Base-by-base conservation (phyloP, 108 stramenopile genomes). In the Cyclotella cryptica region DNA sequence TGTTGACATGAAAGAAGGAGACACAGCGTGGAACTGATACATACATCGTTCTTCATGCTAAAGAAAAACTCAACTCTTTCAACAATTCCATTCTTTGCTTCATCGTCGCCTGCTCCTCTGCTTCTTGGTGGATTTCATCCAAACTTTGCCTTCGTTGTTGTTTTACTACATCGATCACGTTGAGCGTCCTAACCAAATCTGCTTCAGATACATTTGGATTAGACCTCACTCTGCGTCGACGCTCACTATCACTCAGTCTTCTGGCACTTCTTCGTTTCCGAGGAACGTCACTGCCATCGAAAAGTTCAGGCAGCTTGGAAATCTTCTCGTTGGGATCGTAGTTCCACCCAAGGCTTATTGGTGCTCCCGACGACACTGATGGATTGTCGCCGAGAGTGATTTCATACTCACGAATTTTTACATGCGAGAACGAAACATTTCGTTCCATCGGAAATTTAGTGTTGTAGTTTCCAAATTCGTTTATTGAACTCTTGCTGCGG, bases 361-460 rank as follows among this genome's bases (percentile, higher is more conserved):
- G 87, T n/a, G 80, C 61, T 9, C 89, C 86, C 13, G 62, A 41
- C 0, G 76, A 65, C 26, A 76, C 74, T 14, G 79, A 75, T 3
- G 87, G 87, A 77, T 86, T 87, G 64, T 87, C 89, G 10, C 89
- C 89, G 13, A 84, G 47, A 0, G 72, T 79, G 18, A 87, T 64
- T 45, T 85, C 82, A 57, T 84, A 84, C 54, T 83, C 75, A 47
- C 85, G 81, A 43, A 89, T 72, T 21, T 53, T 46, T 0, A 83
- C 30, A 66, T 64, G 61, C 15, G 57, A 61, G 54, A 86, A 89
- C 11, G 62, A 52, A 1, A 74, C 73, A 53, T 74, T 74, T 21
- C 51, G 58, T 24, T 22, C n/a, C 39, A 63, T 46, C 26, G 49
- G 51, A 47, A 61, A 60, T 47, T 72, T 43, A 59, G 17, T 59